These are phyloP conservation scores for Inga laurina DNA, from an alignment of 306 rosid genomes.

Conservation along the genomic window DNA sequence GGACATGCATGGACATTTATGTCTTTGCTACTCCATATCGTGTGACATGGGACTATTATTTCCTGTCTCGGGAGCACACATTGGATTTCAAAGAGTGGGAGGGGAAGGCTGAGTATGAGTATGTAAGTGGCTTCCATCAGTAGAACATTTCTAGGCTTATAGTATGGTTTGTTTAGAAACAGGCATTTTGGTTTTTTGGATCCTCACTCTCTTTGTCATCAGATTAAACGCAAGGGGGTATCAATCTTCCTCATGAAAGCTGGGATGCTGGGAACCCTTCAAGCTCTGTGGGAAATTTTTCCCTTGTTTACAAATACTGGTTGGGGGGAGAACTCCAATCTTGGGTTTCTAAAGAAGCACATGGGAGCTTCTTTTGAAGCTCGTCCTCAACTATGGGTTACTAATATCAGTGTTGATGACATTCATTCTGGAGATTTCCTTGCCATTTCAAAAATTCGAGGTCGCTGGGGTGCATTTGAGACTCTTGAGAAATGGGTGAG, in stretches of 20 bases:
- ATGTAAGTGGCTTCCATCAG: constrained; percentile 62
- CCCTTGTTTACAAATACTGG: constrained; percentile 84
- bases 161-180: constrained; percentile 3
- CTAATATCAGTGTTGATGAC: constrained; percentile 67
- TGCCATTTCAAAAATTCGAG: constrained; percentile 92
- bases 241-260: constrained; percentile 94
- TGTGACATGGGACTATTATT: constrained; percentile 94
- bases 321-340: constrained; percentile 88
- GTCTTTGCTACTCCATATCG: constrained; percentile 94
- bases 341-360: constrained; percentile 76
- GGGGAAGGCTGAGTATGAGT: constrained; percentile 84
- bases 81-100: constrained; percentile 79
- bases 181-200: constrained; percentile 17
- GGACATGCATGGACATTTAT: constrained; percentile 92
- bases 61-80: constrained; percentile 86
- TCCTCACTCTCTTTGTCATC: constrained; percentile 37
- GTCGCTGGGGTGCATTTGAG: constrained; percentile 99
- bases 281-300: constrained; percentile 81
- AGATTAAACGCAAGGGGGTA: constrained; percentile 83
- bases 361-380: constrained; percentile 80
- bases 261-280: constrained; percentile 87
- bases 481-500: constrained; percentile 95
- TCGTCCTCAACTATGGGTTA: constrained; percentile 86
- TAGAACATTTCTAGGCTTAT: constrained; percentile 2
- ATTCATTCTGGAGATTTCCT: constrained; percentile 98